A percentile compares a stretch with the other conserved stretches of the same genome.
Evolutionary conservation across 225 moss, liverwort and hornwort species (phyloP).

Genomic region (Pseudoscleropodium purum): DNA sequence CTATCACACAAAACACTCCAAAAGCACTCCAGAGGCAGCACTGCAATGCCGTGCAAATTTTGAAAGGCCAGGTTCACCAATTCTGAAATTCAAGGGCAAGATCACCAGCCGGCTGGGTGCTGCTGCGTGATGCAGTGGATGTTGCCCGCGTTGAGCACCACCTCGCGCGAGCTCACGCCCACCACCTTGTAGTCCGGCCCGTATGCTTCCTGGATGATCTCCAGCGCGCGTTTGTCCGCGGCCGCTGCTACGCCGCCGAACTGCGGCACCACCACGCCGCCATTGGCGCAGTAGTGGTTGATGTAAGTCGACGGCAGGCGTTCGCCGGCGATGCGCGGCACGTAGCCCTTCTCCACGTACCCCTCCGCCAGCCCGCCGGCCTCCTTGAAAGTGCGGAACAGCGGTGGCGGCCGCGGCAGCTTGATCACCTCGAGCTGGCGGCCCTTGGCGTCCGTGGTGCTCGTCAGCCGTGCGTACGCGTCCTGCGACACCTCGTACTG

Average conservation of each 20-base stretch:
- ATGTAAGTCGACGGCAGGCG: slow-evolving; percentile 45
- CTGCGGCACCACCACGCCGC: slow-evolving; percentile 49
- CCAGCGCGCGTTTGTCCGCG: slow-evolving; percentile 35
- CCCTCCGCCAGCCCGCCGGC: slow-evolving; percentile 31
- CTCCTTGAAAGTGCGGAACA: slow-evolving; percentile 52
- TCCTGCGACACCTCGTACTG: slow-evolving; percentile 45
- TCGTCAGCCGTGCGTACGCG: slow-evolving; percentile 22
- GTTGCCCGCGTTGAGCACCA: slow-evolving; percentile 51
- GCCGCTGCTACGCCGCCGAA: slow-evolving; percentile 41
- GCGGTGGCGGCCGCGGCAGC: slow-evolving; percentile 39
- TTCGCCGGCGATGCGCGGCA: slow-evolving; percentile 41
- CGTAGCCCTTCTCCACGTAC: slow-evolving; percentile 38
- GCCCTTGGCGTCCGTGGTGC: slow-evolving; percentile 29
- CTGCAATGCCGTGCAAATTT: not conserved
- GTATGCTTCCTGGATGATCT: slow-evolving; percentile 47
- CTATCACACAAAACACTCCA: not conserved
- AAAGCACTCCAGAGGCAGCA: not conserved
- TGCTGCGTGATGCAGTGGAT: slow-evolving; percentile 66
- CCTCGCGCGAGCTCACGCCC: slow-evolving; percentile 50
- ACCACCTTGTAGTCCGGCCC: slow-evolving; percentile 45
- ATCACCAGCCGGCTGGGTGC: slow-evolving; percentile 42
- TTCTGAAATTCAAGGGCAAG: not conserved
- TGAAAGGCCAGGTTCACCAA: not conserved
- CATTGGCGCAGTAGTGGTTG: slow-evolving; percentile 53
- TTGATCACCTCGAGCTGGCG: slow-evolving; percentile 35